phyloP scores from a whole-genome alignment of 1,284 basidiomycete species.

The Cryptococcus wingfieldii region DNA sequence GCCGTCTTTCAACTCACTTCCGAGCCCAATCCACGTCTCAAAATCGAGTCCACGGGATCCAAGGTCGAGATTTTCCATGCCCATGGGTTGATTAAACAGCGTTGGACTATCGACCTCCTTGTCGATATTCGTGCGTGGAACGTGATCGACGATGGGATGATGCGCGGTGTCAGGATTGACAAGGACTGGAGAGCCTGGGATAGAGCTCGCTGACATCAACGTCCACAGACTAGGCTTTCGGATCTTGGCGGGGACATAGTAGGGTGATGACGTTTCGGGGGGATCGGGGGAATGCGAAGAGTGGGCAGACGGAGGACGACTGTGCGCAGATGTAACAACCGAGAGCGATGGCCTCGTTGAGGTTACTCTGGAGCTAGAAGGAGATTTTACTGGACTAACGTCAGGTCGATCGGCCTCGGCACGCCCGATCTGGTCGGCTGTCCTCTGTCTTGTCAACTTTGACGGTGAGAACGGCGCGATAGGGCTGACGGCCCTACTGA shows the following conservation, averaged over 20 bases:
- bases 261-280: not conserved
- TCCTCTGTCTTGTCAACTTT: not conserved
- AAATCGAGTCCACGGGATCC: not conserved
- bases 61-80: constrained; percentile 8
- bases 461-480: constrained; percentile 11
- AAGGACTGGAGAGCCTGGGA: not conserved
- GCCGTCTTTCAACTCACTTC: not conserved
- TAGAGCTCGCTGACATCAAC: constrained; percentile 16
- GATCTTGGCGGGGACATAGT: constrained; percentile 19
- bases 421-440: not conserved
- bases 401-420: not conserved
- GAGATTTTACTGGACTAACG: not conserved
- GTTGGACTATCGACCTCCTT: constrained; percentile 14
- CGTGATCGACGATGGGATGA: too few relatives aligned
- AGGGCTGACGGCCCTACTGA: constrained; percentile 32
- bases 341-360: not conserved
- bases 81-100: constrained; percentile 20
- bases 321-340: not conserved
- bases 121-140: not conserved
- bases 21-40: not conserved
- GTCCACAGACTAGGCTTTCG: constrained; percentile 28
- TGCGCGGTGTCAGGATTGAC: too few relatives aligned
- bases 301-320: not conserved
- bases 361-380: not conserved
- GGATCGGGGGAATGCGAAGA: not conserved